Conservation (phyloP, 1,284 basidiomycete species). For the Sporisorium graminicola region DNA sequence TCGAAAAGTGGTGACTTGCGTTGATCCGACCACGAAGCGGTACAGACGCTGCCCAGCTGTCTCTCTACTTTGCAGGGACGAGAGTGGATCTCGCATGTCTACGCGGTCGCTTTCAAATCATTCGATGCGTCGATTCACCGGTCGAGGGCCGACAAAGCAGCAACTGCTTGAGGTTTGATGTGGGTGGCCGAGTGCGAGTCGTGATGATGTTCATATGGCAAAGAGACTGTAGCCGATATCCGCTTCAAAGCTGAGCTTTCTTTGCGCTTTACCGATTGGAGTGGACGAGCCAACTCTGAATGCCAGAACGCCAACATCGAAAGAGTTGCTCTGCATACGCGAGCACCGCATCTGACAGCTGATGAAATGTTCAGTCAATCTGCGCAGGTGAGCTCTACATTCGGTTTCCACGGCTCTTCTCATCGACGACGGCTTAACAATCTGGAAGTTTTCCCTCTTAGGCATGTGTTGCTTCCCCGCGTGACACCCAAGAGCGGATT, state of each 20-base stretch:
- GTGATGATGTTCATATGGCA: not conserved
- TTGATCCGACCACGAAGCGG: conserved; percentile 19
- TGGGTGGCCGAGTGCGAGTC: not conserved
- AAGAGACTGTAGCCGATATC: not conserved
- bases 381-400: too few relatives aligned
- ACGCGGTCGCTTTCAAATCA: conserved; percentile 4
- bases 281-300: not conserved
- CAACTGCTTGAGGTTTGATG: not conserved
- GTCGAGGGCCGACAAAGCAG: not conserved
- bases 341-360: not conserved
- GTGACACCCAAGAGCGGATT: not conserved
- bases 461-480: conserved; percentile 3
- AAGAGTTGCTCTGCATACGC: not conserved
- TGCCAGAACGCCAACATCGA: too few relatives aligned
- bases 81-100: conserved; percentile 15
- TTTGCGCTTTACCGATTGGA: not conserved
- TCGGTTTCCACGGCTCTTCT: too few relatives aligned
- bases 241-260: not conserved
- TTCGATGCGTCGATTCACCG: not conserved
- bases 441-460: not conserved
- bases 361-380: not conserved
- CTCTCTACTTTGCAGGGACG: conserved; percentile 5
- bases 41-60: conserved; percentile 14
- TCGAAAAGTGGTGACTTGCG: conserved; percentile 30
- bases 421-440: too few relatives aligned